Percentiles rank a stretch among this genome's conserved stretches.
Evolutionary conservation across 257 asterid species (phyloP).

Genomic region (Fraxinus excelsior): DNA sequence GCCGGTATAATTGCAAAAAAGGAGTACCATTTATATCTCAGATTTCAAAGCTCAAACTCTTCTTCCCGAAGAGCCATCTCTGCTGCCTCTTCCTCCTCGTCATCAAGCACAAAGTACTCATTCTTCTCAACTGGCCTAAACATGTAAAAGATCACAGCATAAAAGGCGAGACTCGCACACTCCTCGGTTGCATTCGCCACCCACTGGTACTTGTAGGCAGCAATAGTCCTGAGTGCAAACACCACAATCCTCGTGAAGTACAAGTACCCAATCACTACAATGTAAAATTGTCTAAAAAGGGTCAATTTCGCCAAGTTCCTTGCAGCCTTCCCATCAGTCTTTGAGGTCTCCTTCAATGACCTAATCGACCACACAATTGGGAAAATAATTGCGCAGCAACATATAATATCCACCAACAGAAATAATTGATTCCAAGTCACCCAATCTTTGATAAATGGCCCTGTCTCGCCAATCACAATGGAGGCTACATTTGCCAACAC

Average conservation of each 20-base stretch:
- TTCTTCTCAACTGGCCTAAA: constrained; percentile 91
- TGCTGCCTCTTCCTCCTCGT: constrained; percentile 90
- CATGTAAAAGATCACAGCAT: constrained; percentile 83
- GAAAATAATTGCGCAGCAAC: constrained; percentile 90
- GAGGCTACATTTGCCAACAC: constrained; percentile 90
- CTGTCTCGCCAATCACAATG: constrained; percentile 86
- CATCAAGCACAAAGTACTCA: constrained; percentile 84
- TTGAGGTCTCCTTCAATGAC: constrained; percentile 93
- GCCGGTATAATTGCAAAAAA: constrained; percentile 29
- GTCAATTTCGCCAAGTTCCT: constrained; percentile 85
- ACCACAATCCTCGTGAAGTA: constrained; percentile 95
- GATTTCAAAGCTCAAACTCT: constrained; percentile 74
- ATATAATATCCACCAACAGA: constrained; percentile 86
- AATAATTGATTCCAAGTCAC: constrained; percentile 92
- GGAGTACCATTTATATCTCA: constrained; percentile 5
- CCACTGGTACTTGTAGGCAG: constrained; percentile 94
- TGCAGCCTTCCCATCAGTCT: constrained; percentile 98
- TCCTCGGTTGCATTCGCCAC: constrained; percentile 92
- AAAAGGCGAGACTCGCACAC: constrained; percentile 81
- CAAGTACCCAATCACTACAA: constrained; percentile 93
- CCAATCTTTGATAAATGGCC: constrained; percentile 81
- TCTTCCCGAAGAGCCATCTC: constrained; percentile 87
- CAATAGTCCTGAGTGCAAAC: constrained; percentile 85
- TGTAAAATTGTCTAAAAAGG: constrained; percentile 91
- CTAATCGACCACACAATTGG: constrained; percentile 97